phyloP scores from a whole-genome alignment of 129 eudicot genomes.

The Pulicaria dysenterica region DNA sequence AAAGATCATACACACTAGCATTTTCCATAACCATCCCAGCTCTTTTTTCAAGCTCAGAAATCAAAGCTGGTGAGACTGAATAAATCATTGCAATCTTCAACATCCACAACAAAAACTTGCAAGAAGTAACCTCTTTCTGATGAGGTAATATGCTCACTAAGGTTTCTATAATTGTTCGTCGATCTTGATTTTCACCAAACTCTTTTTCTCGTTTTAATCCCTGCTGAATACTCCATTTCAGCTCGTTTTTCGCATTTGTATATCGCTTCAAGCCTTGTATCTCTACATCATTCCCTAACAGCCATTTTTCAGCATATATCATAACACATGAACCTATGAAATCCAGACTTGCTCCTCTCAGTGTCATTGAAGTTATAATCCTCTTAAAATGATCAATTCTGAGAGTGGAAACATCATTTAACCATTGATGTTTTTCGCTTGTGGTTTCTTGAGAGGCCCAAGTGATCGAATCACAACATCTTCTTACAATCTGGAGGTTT shows the following conservation, averaged over 20 bases:
- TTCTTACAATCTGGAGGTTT: slow-evolving; percentile 74
- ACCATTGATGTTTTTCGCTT: slow-evolving; percentile 54
- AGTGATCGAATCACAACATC: slow-evolving; percentile 73
- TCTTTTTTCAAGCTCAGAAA: slow-evolving; percentile 79
- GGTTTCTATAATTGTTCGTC: slow-evolving; percentile 54
- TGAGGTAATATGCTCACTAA: slow-evolving; percentile 62
- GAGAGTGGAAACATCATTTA: slow-evolving; percentile 51
- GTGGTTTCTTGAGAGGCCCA: slow-evolving; percentile 37
- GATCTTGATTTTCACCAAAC: slow-evolving; percentile 41
- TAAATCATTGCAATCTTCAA: slow-evolving; percentile 64
- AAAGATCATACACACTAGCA: slow-evolving; percentile 62
- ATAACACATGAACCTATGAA: slow-evolving; percentile 61
- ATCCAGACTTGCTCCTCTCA: slow-evolving; percentile 56
- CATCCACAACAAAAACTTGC: slow-evolving; percentile 72
- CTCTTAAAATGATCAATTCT: slow-evolving; percentile 64
- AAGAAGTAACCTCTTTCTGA: slow-evolving; percentile 63
- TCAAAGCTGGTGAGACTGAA: slow-evolving; percentile 60
- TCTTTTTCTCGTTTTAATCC: slow-evolving; percentile 38
- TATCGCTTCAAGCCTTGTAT: slow-evolving; percentile 28
- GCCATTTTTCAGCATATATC: slow-evolving; percentile 70
- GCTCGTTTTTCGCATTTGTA: slow-evolving; percentile 36
- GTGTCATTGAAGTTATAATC: slow-evolving; percentile 52
- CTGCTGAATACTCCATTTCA: slow-evolving; percentile 52
- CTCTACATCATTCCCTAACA: slow-evolving; percentile 48
- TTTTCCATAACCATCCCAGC: slow-evolving; percentile 62